Evolutionary conservation across 306 rosid genomes (phyloP), one percentile per base, ranked within the genome.

Genomic region (Vigna trinervia): DNA sequence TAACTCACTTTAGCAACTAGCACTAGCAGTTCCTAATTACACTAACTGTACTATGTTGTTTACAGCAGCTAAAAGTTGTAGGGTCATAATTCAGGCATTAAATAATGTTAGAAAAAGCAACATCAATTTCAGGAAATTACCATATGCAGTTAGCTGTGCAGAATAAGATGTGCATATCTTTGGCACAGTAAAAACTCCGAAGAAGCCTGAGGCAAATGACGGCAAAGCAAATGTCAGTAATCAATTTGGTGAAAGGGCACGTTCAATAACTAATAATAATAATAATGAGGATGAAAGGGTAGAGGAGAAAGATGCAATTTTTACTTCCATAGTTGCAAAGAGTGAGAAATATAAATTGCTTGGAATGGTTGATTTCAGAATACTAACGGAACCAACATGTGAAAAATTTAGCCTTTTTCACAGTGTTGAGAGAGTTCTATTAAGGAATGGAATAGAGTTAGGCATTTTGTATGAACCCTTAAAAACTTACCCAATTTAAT

Each of bases 131-230:
- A 75, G 66, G 64, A 73, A 80, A 68, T 90, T 94, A 94, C 98
- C 98, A 63, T 83, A 89, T 62, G 89, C 89, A 62, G 92, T 84
- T 48, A 94, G 78, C 76, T 87, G 97, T 56, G 91, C 71, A 38
- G 96, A 91, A 69, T 91, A 91, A 9, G 85, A 86, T 4, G 93
- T 87, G 75, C 90, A 90, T 77, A 92, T 50, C 79, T 89, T 94
- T 74, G 98, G 98, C 43, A 94, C 78, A 4, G 91, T 94, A 52
- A 94, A 94, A 22, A 90, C 91, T 56, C 92, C 98, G 62, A 91
- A 80, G 86, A 94, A 94, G 57, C 98, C 98, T 94, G 96, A 58
- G 54, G 36, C 53, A 74, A 36, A 67, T 71, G 47, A 77, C 71
- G 79, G 79, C 69, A 81, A 61, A 63, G 75, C 48, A 60, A 58